Evolutionary conservation across 176 grass and related monocot genomes (phyloP), one percentile per base, ranked within the genome.

Genomic region (Oryza officinalis): DNA sequence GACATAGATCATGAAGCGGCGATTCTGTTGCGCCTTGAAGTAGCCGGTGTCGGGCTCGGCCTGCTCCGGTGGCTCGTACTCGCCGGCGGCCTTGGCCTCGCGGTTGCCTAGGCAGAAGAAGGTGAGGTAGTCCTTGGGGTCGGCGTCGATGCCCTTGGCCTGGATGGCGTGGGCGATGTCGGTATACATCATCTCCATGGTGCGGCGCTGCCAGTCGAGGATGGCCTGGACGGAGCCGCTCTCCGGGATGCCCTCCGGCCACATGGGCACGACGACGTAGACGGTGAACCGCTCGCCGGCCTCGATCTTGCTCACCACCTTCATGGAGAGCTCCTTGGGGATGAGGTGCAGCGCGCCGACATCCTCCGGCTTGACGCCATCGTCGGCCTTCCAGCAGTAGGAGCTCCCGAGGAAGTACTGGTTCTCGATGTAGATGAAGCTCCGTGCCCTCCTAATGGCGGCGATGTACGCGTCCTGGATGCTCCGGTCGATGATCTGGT

Each of bases 1-100:
- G 41, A 98, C 96, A 20, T 98, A 95, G 90, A 98, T 98, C 96
- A 95, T 98, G 85, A 98, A 98, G 23, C 96, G 75, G 52, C 96
- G 83, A 18, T 86, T 82, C 37, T 95, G 82, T 88, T 98, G 96
- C 5, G 96, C 91, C 75, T 65, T 92, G 54, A 71, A 88, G 74
- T 98, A 95, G 70, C 81, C 85, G 1, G 77, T 92, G 82, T 94
- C 81, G 10, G 93, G 91, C 18, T 93, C 91, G 0, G 93, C 87
- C 74, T 65, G 70, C 85, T 94, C 91, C 69, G 47, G 80, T 15
- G 91, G 93, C 71, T 68, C 20, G 50, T 98, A 98, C 71, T 98
- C 96, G 3, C 87, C 91, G 10, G 65, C 6, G 68, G 74, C 88
- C 76, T 92, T 90, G 10, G 83, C 86, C 80, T 98, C 96, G 41